Evolutionary conservation across 2,329 filamentous ascomycete genomes (phyloP).

Genomic region (Parastagonospora nodorum): DNA sequence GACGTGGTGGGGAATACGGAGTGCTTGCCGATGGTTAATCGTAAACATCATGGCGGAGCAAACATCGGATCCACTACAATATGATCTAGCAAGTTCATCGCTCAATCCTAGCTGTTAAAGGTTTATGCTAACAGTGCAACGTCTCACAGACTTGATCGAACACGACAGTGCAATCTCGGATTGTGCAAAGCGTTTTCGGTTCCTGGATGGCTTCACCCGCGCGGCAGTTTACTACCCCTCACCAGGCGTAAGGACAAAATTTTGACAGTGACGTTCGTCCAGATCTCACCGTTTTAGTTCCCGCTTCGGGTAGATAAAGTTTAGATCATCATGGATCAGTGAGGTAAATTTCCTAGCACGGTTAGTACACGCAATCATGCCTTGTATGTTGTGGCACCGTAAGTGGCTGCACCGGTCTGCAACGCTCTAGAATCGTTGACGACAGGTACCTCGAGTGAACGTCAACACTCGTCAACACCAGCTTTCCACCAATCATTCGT

Average conservation of each 20-base stretch:
- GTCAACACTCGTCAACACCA: conserved; percentile 27
- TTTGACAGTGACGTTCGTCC: conserved; percentile 24
- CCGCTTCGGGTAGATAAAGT: conserved; percentile 41
- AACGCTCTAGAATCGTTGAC: conserved; percentile 29
- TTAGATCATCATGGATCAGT: conserved; percentile 25
- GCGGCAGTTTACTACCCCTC: not conserved
- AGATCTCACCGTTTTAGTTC: conserved; percentile 41
- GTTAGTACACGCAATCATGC: conserved; percentile 15
- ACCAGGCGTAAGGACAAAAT: not conserved
- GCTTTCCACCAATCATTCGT: conserved; percentile 21
- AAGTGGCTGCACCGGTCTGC: conserved; percentile 10
- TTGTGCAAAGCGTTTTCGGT: not conserved
- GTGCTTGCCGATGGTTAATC: conserved; percentile 13
- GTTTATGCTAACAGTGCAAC: not conserved
- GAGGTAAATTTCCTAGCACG: conserved; percentile 19
- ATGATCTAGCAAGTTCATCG: not conserved
- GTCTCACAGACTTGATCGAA: not conserved
- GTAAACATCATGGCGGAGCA: conserved; percentile 22
- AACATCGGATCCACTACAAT: conserved; percentile 12
- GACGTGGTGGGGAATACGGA: conserved; percentile 20
- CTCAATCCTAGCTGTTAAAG: not conserved
- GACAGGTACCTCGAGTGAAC: conserved; percentile 28
- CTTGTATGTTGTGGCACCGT: conserved; percentile 11
- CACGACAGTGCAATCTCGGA: not conserved
- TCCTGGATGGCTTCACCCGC: not conserved